Conservation (phyloP, 164 flowering plant species). For the Vitis labrusca region DNA sequence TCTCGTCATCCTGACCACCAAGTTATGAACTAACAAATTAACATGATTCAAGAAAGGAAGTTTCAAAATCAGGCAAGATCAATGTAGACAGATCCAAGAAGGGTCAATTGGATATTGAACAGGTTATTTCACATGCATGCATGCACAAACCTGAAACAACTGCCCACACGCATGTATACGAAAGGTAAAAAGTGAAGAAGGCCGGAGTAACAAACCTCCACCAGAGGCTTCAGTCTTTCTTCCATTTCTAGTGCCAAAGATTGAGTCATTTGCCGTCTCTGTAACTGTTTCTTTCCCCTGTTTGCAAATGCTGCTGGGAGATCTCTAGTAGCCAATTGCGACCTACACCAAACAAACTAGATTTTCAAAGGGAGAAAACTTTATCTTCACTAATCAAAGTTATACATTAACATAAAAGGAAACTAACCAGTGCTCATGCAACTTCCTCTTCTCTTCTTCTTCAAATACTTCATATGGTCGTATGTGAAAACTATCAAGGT, state of each 20-base stretch:
- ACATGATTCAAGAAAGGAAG: not conserved
- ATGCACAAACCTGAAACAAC: not conserved
- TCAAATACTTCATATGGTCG: constrained; percentile 75
- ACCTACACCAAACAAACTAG: constrained; percentile 37
- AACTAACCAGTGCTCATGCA: constrained; percentile 78
- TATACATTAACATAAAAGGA: no score
- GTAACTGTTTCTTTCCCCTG: constrained; percentile 39
- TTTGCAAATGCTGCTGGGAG: constrained; percentile 57
- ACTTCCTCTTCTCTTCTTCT: constrained; percentile 74
- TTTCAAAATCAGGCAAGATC: not conserved
- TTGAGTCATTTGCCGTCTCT: constrained; percentile 30
- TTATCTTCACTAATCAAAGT: no score
- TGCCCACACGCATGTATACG: not conserved
- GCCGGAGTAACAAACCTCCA: constrained; percentile 37
- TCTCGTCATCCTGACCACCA: constrained; percentile 42
- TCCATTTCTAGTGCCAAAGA: constrained; percentile 55
- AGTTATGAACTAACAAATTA: constrained; percentile 4
- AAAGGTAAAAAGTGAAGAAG: not conserved
- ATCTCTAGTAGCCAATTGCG: constrained; percentile 53
- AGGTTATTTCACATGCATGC: not conserved
- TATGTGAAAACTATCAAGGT: constrained; percentile 50
- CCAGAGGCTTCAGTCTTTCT: constrained; percentile 25
- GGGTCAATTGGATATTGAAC: no score
- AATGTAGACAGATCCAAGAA: not conserved
- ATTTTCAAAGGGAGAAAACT: not conserved